Percentiles rank a stretch among this genome's conserved stretches.
These are phyloP conservation scores for Gossypium sturtianum DNA, from an alignment of 345 rosid genomes.

Conservation along the genomic window DNA sequence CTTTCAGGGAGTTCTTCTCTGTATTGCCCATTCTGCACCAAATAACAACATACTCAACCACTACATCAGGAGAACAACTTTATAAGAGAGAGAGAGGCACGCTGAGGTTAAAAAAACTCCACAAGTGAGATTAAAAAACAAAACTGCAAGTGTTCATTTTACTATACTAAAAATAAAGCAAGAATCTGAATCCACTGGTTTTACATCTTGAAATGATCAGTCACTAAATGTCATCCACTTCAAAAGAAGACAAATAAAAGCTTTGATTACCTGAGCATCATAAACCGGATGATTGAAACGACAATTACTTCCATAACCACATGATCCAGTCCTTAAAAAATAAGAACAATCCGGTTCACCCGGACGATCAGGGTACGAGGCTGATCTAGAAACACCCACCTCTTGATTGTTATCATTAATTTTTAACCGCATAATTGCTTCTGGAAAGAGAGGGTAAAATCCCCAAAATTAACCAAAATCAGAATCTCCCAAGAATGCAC, in stretches of 20 bases:
- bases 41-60: slow-evolving; percentile 2
- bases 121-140: too few species aligned
- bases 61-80: background rate
- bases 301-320: slow-evolving; percentile 69
- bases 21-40: slow-evolving; percentile 29
- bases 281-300: slow-evolving; percentile 66
- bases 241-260: background rate
- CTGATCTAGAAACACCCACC: background rate
- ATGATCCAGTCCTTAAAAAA: slow-evolving; percentile 59
- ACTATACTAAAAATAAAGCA: background rate
- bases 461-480: slow-evolving; percentile 14
- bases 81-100: too few species aligned
- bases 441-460: slow-evolving; percentile 24
- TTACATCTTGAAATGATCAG: background rate
- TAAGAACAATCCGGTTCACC: slow-evolving; percentile 64
- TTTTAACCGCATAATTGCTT: slow-evolving; percentile 47
- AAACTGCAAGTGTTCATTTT: too few species aligned
- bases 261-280: slow-evolving; percentile 1
- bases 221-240: background rate
- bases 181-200: background rate
- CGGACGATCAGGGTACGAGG: slow-evolving; percentile 59
- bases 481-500: background rate
- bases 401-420: slow-evolving; percentile 44
- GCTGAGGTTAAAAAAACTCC: too few species aligned
- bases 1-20: slow-evolving; percentile 68